Conservation (phyloP, 2,329 filamentous ascomycete genomes). For the Aspergillus aculeatus region DNA sequence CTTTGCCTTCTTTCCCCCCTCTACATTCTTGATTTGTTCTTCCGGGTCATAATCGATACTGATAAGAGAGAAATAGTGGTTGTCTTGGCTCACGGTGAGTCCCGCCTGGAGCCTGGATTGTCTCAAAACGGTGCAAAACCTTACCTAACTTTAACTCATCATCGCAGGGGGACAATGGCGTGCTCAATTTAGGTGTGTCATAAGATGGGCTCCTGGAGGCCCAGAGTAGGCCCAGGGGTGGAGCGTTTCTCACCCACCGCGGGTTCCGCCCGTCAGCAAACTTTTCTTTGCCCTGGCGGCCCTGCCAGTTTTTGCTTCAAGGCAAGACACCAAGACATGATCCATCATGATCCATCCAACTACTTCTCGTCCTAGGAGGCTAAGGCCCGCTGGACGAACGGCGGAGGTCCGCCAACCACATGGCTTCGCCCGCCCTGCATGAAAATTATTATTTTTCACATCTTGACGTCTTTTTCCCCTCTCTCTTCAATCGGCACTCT, state of each 20-base stretch:
- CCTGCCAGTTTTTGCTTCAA: not conserved
- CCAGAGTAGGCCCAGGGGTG: slow-evolving; percentile 6
- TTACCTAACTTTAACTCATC: slow-evolving; percentile 7
- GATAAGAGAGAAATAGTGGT: not conserved
- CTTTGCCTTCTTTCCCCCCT: not conserved
- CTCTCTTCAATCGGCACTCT: too few species aligned
- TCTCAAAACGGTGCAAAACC: not conserved
- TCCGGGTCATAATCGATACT: not conserved
- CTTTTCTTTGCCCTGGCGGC: not conserved
- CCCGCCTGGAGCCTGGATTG: not conserved
- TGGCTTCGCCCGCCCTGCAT: not conserved
- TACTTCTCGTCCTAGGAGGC: not conserved
- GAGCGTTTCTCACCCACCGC: slow-evolving; percentile 3
- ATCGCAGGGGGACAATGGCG: slow-evolving; percentile 21
- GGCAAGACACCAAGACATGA: not conserved
- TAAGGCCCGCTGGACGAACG: not conserved
- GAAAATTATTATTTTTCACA: not conserved
- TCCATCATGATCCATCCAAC: too few species aligned
- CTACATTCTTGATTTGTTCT: too few species aligned
- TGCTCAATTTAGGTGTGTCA: slow-evolving; percentile 32
- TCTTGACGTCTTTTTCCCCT: not conserved
- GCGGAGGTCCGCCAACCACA: not conserved
- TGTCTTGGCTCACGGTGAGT: not conserved
- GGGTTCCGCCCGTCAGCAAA: slow-evolving; percentile 9
- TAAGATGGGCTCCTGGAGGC: slow-evolving; percentile 1